Conservation (phyloP, 2,329 filamentous ascomycete species). For the Gaeumannomyces sp. region DNA sequence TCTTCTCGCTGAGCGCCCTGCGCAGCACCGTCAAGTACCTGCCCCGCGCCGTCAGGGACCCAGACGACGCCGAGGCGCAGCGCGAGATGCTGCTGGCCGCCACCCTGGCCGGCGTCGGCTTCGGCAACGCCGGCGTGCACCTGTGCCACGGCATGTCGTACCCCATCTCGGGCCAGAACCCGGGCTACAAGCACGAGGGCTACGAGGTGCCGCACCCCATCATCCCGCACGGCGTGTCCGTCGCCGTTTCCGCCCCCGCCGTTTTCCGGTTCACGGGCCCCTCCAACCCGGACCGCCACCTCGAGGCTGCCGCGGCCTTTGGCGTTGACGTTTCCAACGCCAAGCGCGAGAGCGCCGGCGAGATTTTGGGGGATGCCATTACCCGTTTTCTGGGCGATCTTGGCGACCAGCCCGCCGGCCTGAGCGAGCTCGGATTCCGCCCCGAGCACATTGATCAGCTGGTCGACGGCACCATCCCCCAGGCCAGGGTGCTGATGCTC, state of each 20-base stretch:
- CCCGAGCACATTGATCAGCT: conserved; percentile 69
- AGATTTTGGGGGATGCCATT: conserved; percentile 78
- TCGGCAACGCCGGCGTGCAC: conserved; percentile 96
- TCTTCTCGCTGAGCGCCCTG: conserved; percentile 87
- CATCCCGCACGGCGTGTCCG: conserved; percentile 93
- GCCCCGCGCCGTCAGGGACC: conserved; percentile 77
- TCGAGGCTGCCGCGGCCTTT: conserved; percentile 83
- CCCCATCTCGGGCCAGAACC: conserved; percentile 92
- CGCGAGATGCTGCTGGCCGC: conserved; percentile 92
- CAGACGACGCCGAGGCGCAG: conserved; percentile 88
- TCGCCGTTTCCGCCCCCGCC: conserved; percentile 86
- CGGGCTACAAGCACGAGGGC: conserved; percentile 80
- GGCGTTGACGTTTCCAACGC: conserved; percentile 84
- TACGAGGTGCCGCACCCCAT: conserved; percentile 72
- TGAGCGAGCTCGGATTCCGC: conserved; percentile 78
- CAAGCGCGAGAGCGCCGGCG: conserved; percentile 83
- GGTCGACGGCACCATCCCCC: conserved; percentile 92
- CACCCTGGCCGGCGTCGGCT: conserved; percentile 90
- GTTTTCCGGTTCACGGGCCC: conserved; percentile 91
- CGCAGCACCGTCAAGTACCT: conserved; percentile 84
- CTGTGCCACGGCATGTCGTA: conserved; percentile 84
- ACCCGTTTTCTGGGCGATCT: conserved; percentile 73
- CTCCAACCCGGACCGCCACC: conserved; percentile 86
- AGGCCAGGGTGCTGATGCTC: conserved; percentile 83
- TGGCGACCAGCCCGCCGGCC: conserved; percentile 83